Conservation (phyloP, 2,329 filamentous ascomycete species). For the Hypoxylon sp. region DNA sequence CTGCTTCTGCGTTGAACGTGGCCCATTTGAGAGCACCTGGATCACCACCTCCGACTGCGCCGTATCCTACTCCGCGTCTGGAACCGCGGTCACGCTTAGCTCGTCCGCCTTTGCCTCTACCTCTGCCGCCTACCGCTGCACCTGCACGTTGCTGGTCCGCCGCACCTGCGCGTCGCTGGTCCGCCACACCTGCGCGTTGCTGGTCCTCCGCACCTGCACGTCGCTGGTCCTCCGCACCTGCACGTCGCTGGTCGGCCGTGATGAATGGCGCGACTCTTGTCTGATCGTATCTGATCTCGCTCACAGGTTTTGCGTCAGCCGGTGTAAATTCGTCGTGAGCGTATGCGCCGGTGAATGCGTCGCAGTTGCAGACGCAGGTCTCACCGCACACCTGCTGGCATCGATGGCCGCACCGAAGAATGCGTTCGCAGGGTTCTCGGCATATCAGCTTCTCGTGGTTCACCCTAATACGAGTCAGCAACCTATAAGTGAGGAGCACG, state of each 20-base stretch:
- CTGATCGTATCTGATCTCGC: not conserved
- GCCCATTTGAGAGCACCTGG: slow-evolving; percentile 23
- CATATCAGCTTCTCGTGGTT: slow-evolving; percentile 41
- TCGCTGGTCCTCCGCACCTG: slow-evolving; percentile 13
- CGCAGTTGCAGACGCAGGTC: slow-evolving; percentile 39
- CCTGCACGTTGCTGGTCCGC: slow-evolving; percentile 16
- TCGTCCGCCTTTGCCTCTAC: slow-evolving; percentile 8
- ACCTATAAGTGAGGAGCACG: no score
- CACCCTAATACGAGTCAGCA: slow-evolving; percentile 34
- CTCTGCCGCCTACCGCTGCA: not conserved
- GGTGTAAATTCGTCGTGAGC: slow-evolving; percentile 35
- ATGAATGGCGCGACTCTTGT: not conserved
- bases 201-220: slow-evolving; percentile 20
- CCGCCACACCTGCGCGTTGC: slow-evolving; percentile 5
- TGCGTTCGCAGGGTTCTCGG: slow-evolving; percentile 38
- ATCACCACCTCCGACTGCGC: not conserved
- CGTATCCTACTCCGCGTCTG: slow-evolving; percentile 14
- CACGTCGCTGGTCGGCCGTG: slow-evolving; percentile 18
- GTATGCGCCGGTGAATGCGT: slow-evolving; percentile 40
- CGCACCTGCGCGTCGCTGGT: slow-evolving; percentile 15
- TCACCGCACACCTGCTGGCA: slow-evolving; percentile 43
- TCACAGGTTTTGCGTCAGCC: not conserved
- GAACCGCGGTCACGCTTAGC: not conserved
- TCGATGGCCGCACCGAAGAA: slow-evolving; percentile 39
- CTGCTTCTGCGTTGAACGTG: slow-evolving; percentile 30